Conservation (phyloP, 306 rosid genomes). For the apple (Malus domestica) region ASM211411v1 NC_041796.1:20148501-20149000, state of each 20-base stretch:
- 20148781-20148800: slow-evolving; percentile 41
- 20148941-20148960: slow-evolving; percentile 27
- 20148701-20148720: slow-evolving; percentile 2
- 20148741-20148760: neutral
- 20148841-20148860: slow-evolving; percentile 60
- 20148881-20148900: slow-evolving; percentile 10
- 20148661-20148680: neutral
- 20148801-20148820: slow-evolving; percentile 59
- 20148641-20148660: neutral
- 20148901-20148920: slow-evolving; percentile 38
- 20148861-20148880: slow-evolving; percentile 24
- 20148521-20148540: slow-evolving; percentile 87
- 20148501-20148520: slow-evolving; percentile 58
- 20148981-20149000: slow-evolving; percentile 27
- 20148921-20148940: slow-evolving; percentile 31
- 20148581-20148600: slow-evolving; percentile 9
- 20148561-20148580: slow-evolving; percentile 61
- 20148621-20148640: neutral
- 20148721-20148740: neutral
- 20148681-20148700: neutral
- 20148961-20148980: slow-evolving; percentile 42
- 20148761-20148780: neutral
- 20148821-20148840: slow-evolving; percentile 57
- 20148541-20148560: slow-evolving; percentile 95
- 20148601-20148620: slow-evolving; percentile 60